Conservation (phyloP, 179 eudicot species). For the Silene vulgaris region DNA sequence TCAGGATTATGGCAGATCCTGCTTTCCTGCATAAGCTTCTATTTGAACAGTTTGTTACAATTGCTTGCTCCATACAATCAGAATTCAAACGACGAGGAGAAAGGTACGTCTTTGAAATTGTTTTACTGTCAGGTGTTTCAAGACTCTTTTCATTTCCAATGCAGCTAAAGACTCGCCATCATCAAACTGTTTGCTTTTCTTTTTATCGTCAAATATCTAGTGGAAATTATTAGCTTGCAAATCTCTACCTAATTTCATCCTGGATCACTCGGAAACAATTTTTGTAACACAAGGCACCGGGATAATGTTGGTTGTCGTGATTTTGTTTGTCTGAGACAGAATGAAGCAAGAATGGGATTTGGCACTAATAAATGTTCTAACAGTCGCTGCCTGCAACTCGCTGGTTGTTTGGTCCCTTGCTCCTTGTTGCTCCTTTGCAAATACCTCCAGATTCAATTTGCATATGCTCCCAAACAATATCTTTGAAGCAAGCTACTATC, state of each 20-base stretch:
- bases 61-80: slow-evolving; percentile 62
- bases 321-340: slow-evolving; percentile 29
- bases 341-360: slow-evolving; percentile 88
- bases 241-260: too few relatives aligned
- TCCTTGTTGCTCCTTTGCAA: slow-evolving; percentile 85
- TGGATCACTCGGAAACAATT: too few relatives aligned
- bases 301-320: too few relatives aligned
- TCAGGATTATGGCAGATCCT: slow-evolving; percentile 87
- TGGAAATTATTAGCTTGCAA: too few relatives aligned
- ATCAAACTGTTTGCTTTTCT: too few relatives aligned
- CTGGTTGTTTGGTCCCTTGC: slow-evolving; percentile 78
- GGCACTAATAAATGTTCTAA: slow-evolving; percentile 71
- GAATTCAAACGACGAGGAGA: slow-evolving; percentile 66
- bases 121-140: not conserved
- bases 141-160: too few relatives aligned
- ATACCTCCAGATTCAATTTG: slow-evolving; percentile 57
- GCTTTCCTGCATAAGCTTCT: slow-evolving; percentile 63
- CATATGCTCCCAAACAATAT: slow-evolving; percentile 84
- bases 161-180: too few relatives aligned
- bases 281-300: too few relatives aligned
- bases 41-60: slow-evolving; percentile 71
- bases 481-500: slow-evolving; percentile 68
- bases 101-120: slow-evolving; percentile 34
- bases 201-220: too few relatives aligned
- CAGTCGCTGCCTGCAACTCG: slow-evolving; percentile 74